Percentiles rank a stretch among this genome's conserved stretches.
Conservation (phyloP, 495 filamentous ascomycete genomes). For the Penicillium malachiteum region DNA sequence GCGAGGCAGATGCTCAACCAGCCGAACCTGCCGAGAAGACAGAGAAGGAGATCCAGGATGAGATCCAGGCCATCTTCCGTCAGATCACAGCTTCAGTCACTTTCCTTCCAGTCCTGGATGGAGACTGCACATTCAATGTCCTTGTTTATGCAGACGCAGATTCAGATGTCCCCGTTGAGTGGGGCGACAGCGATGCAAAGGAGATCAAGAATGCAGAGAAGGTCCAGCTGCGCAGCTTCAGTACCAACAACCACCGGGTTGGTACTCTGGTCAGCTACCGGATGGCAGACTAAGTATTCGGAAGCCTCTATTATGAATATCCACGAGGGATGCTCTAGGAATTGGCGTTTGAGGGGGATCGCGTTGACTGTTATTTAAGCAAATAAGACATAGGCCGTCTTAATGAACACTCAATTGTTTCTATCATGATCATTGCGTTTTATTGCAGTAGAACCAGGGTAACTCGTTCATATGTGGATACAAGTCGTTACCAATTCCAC, state of each 20-base stretch:
- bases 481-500: conserved; percentile 34
- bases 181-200: conserved; percentile 98
- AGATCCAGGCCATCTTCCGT: conserved; percentile 93
- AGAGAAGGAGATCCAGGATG: conserved; percentile 88
- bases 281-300: conserved; percentile 37
- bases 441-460: conserved; percentile 38
- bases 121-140: conserved; percentile 97
- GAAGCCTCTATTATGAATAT: conserved; percentile 13
- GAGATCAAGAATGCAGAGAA: conserved; percentile 96
- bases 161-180: conserved; percentile 95
- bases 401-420: conserved; percentile 13
- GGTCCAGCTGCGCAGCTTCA: conserved; percentile 92
- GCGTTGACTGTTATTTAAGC: conserved; percentile 3
- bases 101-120: conserved; percentile 88
- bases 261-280: conserved; percentile 95
- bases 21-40: conserved; percentile 66
- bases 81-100: conserved; percentile 98
- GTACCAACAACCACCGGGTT: conserved; percentile 87
- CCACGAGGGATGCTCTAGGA: conserved; percentile 22
- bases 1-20: conserved; percentile 31
- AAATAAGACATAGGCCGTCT: background rate
- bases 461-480: conserved; percentile 34
- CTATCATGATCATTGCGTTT: background rate
- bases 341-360: conserved; percentile 32
- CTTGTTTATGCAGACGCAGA: conserved; percentile 96